Evolutionary conservation across 2,329 filamentous ascomycete species (phyloP), one percentile per base, ranked within the genome.

Genomic region (Ophiobolus disseminans): DNA sequence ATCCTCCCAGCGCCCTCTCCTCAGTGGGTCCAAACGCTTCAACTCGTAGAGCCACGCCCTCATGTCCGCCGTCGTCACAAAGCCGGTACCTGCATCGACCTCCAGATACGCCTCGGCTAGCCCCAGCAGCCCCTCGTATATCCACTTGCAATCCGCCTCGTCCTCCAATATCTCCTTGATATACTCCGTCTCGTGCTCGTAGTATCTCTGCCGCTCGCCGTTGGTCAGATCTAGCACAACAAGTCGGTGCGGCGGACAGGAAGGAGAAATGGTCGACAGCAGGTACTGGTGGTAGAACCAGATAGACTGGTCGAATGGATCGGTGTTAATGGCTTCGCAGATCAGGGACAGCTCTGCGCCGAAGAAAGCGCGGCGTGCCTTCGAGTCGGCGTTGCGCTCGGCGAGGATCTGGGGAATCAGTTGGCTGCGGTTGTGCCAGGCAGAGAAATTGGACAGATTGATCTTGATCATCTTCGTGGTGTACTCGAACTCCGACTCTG

Each of bases 211-310:
- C 38, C 88, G 84, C 46, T 93, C 84, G 7, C 81, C 74, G 5
- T 77, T 69, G 1, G 80, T 80, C 22, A 96, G 75, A 28, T 83
- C 79, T 0, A 85, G 84, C 11, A 86, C 82, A 60, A 96, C 88
- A 8, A 82, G 82, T 16, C 80, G 75, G 2, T 76, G 67, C 11
- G 78, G 74, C 69, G 76, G 39, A 74, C 76, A 63, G 78, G 80
- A 42, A 77, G 61, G 89, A 77, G 65, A 58, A 41, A 59, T 39
- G 16, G 86, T 88, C 50, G 86, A 82, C 76, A 97, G 85, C 48
- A 97, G 78, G 65, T 88, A 96, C 62, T 94, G 89, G 71, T 97
- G 91, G 68, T 99, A 97, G 73, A 95, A 96, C 92, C 94, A 99
- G 5, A 97, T 80, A 14, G 91, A 96, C 69, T 97, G 93, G 68